These are phyloP conservation scores for Nakazawaea wickerhamii DNA, from an alignment of 805 yeast genomes.

Conservation along the genomic window DNA sequence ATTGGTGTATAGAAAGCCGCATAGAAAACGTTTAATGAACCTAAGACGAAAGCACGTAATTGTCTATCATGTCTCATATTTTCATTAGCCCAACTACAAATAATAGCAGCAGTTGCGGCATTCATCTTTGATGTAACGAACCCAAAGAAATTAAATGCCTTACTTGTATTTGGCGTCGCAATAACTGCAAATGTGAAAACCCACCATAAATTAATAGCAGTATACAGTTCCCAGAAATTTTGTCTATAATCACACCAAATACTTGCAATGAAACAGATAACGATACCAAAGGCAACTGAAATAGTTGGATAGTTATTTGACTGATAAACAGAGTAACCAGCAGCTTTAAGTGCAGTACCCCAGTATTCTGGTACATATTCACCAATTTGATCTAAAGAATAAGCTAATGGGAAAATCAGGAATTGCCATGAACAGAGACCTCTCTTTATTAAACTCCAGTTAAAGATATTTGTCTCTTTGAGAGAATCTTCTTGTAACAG, in stretches of 20 bases:
- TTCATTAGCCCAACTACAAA: constrained; percentile 36
- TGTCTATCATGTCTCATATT: constrained; percentile 47
- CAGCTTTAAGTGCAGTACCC: constrained; percentile 39
- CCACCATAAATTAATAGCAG: constrained; percentile 21
- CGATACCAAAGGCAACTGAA: constrained; percentile 41
- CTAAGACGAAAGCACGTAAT: constrained; percentile 59
- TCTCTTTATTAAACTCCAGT: constrained; percentile 33
- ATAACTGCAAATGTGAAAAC: constrained; percentile 42
- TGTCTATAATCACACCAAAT: constrained; percentile 10
- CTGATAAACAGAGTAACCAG: constrained; percentile 35
- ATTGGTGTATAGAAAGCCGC: constrained; percentile 31
- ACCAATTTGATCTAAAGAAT: constrained; percentile 23
- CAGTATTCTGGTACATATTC: constrained; percentile 42
- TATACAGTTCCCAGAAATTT: constrained; percentile 1
- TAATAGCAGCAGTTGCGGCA: constrained; percentile 36
- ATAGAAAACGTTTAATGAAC: constrained; percentile 57
- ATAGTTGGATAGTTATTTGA: constrained; percentile 52
- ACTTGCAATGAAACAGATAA: constrained; percentile 20
- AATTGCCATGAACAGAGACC: constrained; percentile 51
- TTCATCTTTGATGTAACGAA: constrained; percentile 52
- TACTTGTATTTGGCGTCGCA: constrained; percentile 47
- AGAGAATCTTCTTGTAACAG: constrained; percentile 25
- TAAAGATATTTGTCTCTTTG: constrained; percentile 14
- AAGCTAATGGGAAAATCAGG: constrained; percentile 39
- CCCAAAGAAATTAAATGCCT: constrained; percentile 31